Conservation (phyloP, 2,329 filamentous ascomycete genomes). For the Geosmithia morbida region DNA sequence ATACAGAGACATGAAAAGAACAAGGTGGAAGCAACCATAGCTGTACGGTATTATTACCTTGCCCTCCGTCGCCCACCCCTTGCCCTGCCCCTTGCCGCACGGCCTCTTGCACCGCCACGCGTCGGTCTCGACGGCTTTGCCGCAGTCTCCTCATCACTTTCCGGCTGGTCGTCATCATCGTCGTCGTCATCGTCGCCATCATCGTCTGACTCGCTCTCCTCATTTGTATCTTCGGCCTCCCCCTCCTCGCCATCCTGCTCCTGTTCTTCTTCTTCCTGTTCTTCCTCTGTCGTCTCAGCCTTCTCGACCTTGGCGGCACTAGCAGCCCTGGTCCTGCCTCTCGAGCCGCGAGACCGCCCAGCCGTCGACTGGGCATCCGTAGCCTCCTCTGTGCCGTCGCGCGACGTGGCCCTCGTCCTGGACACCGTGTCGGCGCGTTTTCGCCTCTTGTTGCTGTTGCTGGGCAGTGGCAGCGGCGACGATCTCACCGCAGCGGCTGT, state of each 20-base stretch:
- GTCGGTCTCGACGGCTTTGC: constrained; percentile 1
- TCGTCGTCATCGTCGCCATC: constrained; percentile 6
- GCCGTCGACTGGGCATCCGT: constrained; percentile 22
- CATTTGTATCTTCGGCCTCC: constrained; percentile 7
- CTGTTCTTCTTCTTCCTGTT: constrained; percentile 15
- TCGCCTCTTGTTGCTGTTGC: constrained; percentile 13
- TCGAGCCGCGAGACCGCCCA: constrained; percentile 21
- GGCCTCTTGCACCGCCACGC: background rate
- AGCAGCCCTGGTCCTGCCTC: constrained; percentile 27
- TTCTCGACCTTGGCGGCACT: constrained; percentile 24
- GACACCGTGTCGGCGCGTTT: constrained; percentile 25
- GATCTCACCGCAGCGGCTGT: constrained; percentile 7
- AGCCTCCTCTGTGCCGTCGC: constrained; percentile 32
- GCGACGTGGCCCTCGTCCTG: constrained; percentile 25
- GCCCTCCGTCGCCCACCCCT: constrained; percentile 2
- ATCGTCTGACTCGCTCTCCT: constrained; percentile 3
- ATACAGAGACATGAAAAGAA: background rate
- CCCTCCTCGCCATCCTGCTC: constrained; percentile 21
- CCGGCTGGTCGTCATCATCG: constrained; percentile 7
- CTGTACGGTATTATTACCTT: background rate
- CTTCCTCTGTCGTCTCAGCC: constrained; percentile 17
- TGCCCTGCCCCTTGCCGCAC: constrained; percentile 1
- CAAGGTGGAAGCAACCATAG: no score
- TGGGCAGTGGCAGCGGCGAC: constrained; percentile 11
- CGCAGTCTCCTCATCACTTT: background rate